Evolutionary conservation across 2,329 filamentous ascomycete species (phyloP), one percentile per base, ranked within the genome.

Genomic region (Microthyrium microscopicum): DNA sequence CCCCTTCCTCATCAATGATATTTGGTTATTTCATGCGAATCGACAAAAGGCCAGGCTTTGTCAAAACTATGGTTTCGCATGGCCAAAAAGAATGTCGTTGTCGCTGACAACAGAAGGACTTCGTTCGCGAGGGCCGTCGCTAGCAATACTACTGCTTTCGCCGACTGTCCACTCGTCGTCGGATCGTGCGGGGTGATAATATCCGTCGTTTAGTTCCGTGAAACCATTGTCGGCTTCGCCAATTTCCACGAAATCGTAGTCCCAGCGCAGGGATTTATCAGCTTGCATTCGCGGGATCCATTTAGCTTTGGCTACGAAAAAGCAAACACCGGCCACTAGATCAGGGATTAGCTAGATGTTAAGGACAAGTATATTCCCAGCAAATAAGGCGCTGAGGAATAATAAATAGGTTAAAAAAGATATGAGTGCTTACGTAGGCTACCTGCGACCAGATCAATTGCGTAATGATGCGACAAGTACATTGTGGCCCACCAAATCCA

Each of bases 401-500:
- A 19, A 7, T 33, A 8, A 30, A 12, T n/a, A 33, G 19, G 20
- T 9, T 22, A 3, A 9, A 15, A 6, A 20, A 20, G 26, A 24
- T 15, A 16, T 20, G 8, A 20, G 6, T 37, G 50, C 54, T 50
- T 51, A 57, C 54, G 56, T 32, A 93, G 63, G 51, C 77, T 83
- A 44, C 87, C 87, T 22, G 71, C 82, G 18, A 94, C 82, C 32
- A 95, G 65, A 54, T 95, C 87, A 26, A 95, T 79, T 20, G 85
- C 87, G 52, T 95, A 95, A 60, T 95, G 87, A 57, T 95, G 87
- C 48, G 82, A 91, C 33, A 95, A 70, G 52, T 95, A 94, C 83
- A 95, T 93, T 44, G 87, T 95, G 9, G 85, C 80, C 84, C 87
- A 95, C 81, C 84, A 94, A 47, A 94, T 75, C 87, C 87, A 94